A percentile compares a stretch with the other conserved stretches of the same genome.
These are phyloP conservation scores for Blastobotrys illinoisensis DNA, from an alignment of 1,139 yeast species.

Conservation along the genomic window DNA sequence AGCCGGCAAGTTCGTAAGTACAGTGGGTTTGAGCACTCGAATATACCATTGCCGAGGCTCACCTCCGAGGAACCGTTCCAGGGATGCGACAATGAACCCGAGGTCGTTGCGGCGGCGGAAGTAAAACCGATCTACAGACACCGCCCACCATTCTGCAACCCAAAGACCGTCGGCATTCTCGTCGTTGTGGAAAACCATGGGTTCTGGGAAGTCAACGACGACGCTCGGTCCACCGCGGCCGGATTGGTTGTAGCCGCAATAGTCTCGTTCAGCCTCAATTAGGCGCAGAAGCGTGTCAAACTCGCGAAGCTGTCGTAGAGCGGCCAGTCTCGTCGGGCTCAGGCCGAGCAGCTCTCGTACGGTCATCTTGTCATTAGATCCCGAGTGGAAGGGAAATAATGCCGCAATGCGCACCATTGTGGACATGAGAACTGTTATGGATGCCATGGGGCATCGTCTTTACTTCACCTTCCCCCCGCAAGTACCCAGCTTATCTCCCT, in stretches of 20 bases:
- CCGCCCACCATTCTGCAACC: conserved; percentile 10
- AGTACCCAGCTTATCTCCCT: neutral
- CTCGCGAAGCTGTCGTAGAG: conserved; percentile 4
- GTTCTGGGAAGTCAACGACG: conserved; percentile 36
- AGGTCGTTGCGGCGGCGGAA: neutral
- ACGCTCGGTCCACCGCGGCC: conserved; percentile 6
- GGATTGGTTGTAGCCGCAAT: neutral
- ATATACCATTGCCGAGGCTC: neutral
- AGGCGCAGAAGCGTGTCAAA: conserved; percentile 4
- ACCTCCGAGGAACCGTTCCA: neutral
- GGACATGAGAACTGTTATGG: conserved; percentile 4
- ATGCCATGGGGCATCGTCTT: neutral
- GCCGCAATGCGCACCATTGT: conserved; percentile 7
- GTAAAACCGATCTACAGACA: conserved; percentile 8
- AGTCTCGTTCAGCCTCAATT: conserved; percentile 3
- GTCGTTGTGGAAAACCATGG: conserved; percentile 57
- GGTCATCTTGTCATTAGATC: conserved; percentile 7
- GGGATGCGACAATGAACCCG: neutral
- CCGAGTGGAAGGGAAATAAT: conserved; percentile 1
- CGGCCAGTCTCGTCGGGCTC: conserved; percentile 3
- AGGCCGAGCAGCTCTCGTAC: conserved; percentile 6
- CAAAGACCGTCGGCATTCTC: conserved; percentile 5
- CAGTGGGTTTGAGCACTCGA: neutral
- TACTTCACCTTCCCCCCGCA: neutral
- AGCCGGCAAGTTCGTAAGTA: neutral